Conservation (phyloP, 2,329 filamentous ascomycete species). For the Lojkania enalia region DNA sequence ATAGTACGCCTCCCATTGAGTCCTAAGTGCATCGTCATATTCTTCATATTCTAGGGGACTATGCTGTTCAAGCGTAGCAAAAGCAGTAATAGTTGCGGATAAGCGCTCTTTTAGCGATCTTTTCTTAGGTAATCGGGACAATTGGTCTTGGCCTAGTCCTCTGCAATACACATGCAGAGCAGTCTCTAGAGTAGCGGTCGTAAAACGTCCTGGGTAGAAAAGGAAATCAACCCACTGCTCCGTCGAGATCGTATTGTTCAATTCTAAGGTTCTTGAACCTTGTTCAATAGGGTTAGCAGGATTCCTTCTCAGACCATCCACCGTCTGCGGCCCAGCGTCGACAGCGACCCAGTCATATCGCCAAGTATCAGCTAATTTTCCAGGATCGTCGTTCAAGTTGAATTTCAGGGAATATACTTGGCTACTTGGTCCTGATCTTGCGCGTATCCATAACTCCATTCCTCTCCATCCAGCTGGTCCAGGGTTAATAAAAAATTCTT, state of each 20-base stretch:
- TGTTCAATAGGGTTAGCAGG: constrained; percentile 45
- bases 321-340: constrained; percentile 46
- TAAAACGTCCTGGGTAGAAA: constrained; percentile 81
- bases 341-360: constrained; percentile 53
- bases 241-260: constrained; percentile 55
- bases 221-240: constrained; percentile 88
- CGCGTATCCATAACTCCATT: constrained; percentile 53
- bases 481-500: constrained; percentile 51
- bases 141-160: constrained; percentile 49
- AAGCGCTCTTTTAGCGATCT: constrained; percentile 74
- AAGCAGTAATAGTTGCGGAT: constrained; percentile 70
- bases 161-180: constrained; percentile 81
- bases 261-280: constrained; percentile 31
- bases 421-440: constrained; percentile 60
- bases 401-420: constrained; percentile 74
- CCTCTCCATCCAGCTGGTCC: constrained; percentile 42
- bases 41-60: constrained; percentile 74
- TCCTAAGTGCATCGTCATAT: constrained; percentile 73
- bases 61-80: constrained; percentile 65
- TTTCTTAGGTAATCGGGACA: constrained; percentile 33
- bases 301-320: constrained; percentile 45
- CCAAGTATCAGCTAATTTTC: constrained; percentile 72
- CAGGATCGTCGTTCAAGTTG: constrained; percentile 63
- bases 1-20: constrained; percentile 90
- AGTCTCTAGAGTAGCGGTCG: constrained; percentile 77